These are phyloP conservation scores for Fusarium clavum DNA, from an alignment of 2,329 filamentous ascomycete genomes.

Conservation along the genomic window DNA sequence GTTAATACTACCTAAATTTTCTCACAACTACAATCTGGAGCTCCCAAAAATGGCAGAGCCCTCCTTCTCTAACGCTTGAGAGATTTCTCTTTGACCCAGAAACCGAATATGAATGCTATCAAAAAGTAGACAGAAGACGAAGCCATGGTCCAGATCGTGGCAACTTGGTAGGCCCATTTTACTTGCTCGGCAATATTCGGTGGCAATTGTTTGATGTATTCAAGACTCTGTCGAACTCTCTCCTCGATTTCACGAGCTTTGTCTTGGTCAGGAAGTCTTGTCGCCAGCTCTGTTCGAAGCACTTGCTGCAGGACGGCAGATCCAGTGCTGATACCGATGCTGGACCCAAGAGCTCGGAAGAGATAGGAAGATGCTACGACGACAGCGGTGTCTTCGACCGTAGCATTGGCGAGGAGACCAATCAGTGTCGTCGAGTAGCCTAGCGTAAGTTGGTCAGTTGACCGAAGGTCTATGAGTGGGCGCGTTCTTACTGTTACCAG, in stretches of 20 bases:
- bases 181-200: constrained; percentile 70
- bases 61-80: constrained; percentile 53
- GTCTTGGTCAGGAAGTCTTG: constrained; percentile 65
- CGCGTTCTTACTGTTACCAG: constrained; percentile 50
- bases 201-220: constrained; percentile 74
- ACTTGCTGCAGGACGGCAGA: constrained; percentile 78
- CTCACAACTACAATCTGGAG: neutral
- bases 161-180: constrained; percentile 71
- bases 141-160: constrained; percentile 56
- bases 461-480: neutral
- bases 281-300: constrained; percentile 67
- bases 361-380: constrained; percentile 84
- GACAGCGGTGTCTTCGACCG: constrained; percentile 75
- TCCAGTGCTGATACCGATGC: constrained; percentile 77
- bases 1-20: neutral
- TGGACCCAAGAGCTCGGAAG: constrained; percentile 83
- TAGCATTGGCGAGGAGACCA: constrained; percentile 76
- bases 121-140: constrained; percentile 53
- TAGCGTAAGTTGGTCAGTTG: neutral
- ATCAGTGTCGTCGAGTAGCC: constrained; percentile 69
- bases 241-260: constrained; percentile 75
- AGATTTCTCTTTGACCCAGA: constrained; percentile 69
- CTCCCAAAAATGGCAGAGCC: neutral
- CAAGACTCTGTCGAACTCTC: constrained; percentile 75
- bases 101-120: constrained; percentile 54